phyloP scores from a whole-genome alignment of 495 filamentous ascomycete genomes.

The Cenococcum geophilum region DNA sequence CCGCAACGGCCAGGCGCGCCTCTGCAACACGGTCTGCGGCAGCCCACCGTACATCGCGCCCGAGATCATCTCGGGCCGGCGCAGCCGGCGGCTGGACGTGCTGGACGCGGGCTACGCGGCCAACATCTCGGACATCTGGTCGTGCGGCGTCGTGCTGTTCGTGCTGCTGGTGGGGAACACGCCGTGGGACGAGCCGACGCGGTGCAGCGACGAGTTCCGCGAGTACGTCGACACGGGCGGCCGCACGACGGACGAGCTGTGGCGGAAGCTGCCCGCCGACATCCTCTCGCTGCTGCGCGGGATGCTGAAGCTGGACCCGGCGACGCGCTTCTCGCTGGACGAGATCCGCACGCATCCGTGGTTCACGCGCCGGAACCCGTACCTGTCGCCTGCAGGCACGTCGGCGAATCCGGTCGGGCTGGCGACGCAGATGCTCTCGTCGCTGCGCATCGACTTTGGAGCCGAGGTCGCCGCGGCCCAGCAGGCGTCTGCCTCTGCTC shows the following conservation, averaged over 20 bases:
- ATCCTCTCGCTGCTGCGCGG: slow-evolving; percentile 82
- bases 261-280: slow-evolving; percentile 71
- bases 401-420: slow-evolving; percentile 74
- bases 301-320: slow-evolving; percentile 81
- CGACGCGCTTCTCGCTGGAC: slow-evolving; percentile 72
- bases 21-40: slow-evolving; percentile 83
- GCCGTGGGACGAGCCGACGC: slow-evolving; percentile 91
- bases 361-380: slow-evolving; percentile 80
- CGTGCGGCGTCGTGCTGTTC: slow-evolving; percentile 92
- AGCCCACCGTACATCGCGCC: slow-evolving; percentile 97
- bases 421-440: slow-evolving; percentile 88
- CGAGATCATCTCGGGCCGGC: slow-evolving; percentile 54
- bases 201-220: slow-evolving; percentile 46
- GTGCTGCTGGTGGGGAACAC: slow-evolving; percentile 94
- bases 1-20: slow-evolving; percentile 72
- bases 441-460: slow-evolving; percentile 83
- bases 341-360: slow-evolving; percentile 91
- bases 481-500: slow-evolving; percentile 26
- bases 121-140: slow-evolving; percentile 91
- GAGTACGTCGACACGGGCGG: slow-evolving; percentile 78
- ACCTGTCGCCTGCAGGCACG: slow-evolving; percentile 65
- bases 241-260: slow-evolving; percentile 75
- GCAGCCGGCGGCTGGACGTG: slow-evolving; percentile 29
- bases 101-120: slow-evolving; percentile 65
- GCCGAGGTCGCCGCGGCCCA: slow-evolving; percentile 56